These are phyloP conservation scores for Fusarium oligoseptatum DNA, from an alignment of 2,329 filamentous ascomycete species.

Conservation along the genomic window DNA sequence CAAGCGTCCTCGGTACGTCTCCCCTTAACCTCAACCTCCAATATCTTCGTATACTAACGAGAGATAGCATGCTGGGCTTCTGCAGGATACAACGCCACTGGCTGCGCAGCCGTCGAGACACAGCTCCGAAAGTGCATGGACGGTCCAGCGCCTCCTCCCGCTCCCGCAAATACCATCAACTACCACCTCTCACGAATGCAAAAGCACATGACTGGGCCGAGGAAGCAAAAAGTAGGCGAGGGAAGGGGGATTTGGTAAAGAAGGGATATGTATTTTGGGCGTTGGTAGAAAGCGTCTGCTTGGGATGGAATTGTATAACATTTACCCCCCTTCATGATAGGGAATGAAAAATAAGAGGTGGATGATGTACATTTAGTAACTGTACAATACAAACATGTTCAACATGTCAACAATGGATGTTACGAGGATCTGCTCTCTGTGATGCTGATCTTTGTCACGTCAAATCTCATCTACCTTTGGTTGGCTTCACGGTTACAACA, in stretches of 20 bases:
- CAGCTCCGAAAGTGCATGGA: constrained; percentile 83
- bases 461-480: not conserved
- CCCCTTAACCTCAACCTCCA: not conserved
- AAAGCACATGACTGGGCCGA: constrained; percentile 71
- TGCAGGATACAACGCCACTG: constrained; percentile 74
- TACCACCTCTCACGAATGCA: constrained; percentile 87
- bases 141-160: constrained; percentile 67
- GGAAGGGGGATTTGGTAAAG: not conserved
- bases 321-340: constrained; percentile 12
- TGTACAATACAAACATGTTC: constrained; percentile 43
- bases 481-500: not conserved
- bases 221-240: constrained; percentile 51
- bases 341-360: constrained; percentile 13
- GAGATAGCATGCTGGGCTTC: constrained; percentile 85
- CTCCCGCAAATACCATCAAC: constrained; percentile 84
- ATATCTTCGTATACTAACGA: not conserved
- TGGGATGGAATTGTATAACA: constrained; percentile 41
- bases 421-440: not conserved
- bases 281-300: constrained; percentile 42
- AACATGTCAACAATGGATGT: not conserved
- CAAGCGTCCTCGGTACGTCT: constrained; percentile 65
- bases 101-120: constrained; percentile 71
- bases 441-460: not conserved
- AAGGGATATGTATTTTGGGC: constrained; percentile 33
- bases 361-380: constrained; percentile 41